These are phyloP conservation scores for Mallotus repandus DNA, from an alignment of 441 rosid species.

Conservation along the genomic window DNA sequence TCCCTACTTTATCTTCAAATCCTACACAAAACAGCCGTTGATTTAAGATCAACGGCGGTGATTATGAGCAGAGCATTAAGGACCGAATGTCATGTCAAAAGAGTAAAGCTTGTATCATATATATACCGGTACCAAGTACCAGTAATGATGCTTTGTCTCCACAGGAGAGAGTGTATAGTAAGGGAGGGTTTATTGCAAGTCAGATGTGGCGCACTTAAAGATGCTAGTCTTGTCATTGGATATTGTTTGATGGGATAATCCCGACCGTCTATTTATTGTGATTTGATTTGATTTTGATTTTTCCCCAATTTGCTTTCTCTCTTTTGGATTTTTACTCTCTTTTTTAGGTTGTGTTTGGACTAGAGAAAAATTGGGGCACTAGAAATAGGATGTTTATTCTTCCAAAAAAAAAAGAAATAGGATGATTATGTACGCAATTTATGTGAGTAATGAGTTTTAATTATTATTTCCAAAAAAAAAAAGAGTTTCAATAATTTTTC, in stretches of 20 bases:
- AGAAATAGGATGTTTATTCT: too few relatives aligned
- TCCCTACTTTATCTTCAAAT: background rate
- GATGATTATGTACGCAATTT: too few relatives aligned
- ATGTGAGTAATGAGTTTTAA: too few relatives aligned
- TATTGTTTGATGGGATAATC: constrained; percentile 23
- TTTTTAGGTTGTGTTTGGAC: background rate
- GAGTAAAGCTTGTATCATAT: constrained; percentile 30
- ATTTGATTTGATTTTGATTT: background rate
- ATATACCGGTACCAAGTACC: background rate
- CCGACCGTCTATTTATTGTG: constrained; percentile 18
- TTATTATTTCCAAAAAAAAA: too few relatives aligned
- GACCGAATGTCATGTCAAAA: too few relatives aligned
- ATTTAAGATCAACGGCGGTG: too few relatives aligned
- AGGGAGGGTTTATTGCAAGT: constrained; percentile 21
- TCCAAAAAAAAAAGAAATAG: too few relatives aligned
- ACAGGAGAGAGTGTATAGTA: background rate
- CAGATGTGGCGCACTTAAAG: constrained; percentile 30
- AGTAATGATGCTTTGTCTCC: constrained; percentile 19
- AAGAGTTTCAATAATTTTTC: too few relatives aligned
- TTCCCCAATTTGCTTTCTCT: background rate
- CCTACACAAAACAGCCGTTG: too few relatives aligned
- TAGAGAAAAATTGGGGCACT: background rate
- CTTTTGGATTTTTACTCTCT: too few relatives aligned
- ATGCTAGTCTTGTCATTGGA: constrained; percentile 22
- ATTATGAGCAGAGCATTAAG: too few relatives aligned